Evolutionary conservation across 768 basidiomycete species (phyloP).

Genomic region (Phaeotremella fagi): DNA sequence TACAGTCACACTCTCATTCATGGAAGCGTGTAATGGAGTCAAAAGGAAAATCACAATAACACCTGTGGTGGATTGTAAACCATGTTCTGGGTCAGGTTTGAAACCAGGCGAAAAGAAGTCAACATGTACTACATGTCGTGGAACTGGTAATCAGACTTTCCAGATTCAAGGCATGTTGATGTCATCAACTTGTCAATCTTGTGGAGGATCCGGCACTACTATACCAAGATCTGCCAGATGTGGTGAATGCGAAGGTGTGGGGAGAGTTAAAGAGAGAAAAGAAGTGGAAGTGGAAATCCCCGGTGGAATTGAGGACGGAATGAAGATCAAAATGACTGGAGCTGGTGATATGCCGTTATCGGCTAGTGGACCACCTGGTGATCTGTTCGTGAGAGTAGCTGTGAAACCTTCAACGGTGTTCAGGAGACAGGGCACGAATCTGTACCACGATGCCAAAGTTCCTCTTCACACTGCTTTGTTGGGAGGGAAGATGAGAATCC

Average conservation of each 20-base stretch:
- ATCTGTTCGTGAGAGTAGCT: slow-evolving; percentile 78
- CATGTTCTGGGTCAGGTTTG: slow-evolving; percentile 81
- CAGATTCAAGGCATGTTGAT: slow-evolving; percentile 95
- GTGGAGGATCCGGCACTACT: slow-evolving; percentile 72
- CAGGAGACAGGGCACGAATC: slow-evolving; percentile 80
- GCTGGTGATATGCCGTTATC: slow-evolving; percentile 78
- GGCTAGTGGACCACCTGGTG: slow-evolving; percentile 72
- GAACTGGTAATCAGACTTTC: slow-evolving; percentile 81
- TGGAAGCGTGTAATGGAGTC: slow-evolving; percentile 91
- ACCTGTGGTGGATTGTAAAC: slow-evolving; percentile 74
- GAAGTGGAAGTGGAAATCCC: slow-evolving; percentile 77
- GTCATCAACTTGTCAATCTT: slow-evolving; percentile 81
- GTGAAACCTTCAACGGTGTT: slow-evolving; percentile 80
- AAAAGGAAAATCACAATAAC: slow-evolving; percentile 68
- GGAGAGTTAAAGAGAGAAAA: slow-evolving; percentile 76
- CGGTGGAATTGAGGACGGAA: slow-evolving; percentile 92
- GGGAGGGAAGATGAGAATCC: slow-evolving; percentile 87
- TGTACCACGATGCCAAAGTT: slow-evolving; percentile 83
- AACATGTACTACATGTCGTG: slow-evolving; percentile 73
- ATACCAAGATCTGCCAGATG: slow-evolving; percentile 77
- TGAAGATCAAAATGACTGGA: slow-evolving; percentile 75
- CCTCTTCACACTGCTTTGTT: slow-evolving; percentile 86
- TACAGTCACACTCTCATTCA: slow-evolving; percentile 69
- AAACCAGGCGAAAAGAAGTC: slow-evolving; percentile 78
- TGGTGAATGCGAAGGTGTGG: slow-evolving; percentile 73